These are phyloP conservation scores for Uronychia binucleata DNA, from an alignment of 73 alveolate species.

Conservation along the genomic window DNA sequence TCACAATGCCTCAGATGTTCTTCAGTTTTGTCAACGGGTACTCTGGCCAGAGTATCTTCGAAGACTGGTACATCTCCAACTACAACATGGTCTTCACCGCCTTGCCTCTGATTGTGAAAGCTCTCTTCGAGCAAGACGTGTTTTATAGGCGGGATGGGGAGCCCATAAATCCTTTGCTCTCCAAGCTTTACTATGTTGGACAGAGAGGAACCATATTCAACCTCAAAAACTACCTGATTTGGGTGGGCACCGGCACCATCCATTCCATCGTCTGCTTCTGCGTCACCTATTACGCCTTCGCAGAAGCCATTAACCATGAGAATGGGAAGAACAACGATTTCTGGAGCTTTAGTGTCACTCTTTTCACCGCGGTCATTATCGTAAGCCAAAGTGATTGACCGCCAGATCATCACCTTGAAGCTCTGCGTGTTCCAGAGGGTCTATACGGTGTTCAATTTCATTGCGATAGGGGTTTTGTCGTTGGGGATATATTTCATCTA, in stretches of 20 bases:
- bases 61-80: conserved; percentile 85
- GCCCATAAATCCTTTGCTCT: conserved; percentile 38
- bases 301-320: conserved; percentile 8
- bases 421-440: conserved; percentile 52
- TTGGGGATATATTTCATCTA: conserved; percentile 55
- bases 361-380: conserved; percentile 66
- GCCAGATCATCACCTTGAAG: conserved; percentile 58
- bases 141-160: conserved; percentile 54
- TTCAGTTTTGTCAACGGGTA: conserved; percentile 71
- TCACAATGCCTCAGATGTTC: conserved; percentile 85
- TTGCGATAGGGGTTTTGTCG: conserved; percentile 46
- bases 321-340: conserved; percentile 66
- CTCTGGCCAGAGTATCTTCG: conserved; percentile 65
- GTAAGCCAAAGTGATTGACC: conserved; percentile 18
- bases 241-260: conserved; percentile 59
- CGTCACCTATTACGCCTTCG: conserved; percentile 45
- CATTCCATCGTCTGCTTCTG: conserved; percentile 65
- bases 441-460: conserved; percentile 47
- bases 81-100: conserved; percentile 97
- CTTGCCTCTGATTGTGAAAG: conserved; percentile 87
- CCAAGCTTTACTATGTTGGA: conserved; percentile 73
- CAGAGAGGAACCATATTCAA: conserved; percentile 64
- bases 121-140: conserved; percentile 93
- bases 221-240: conserved; percentile 62
- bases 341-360: conserved; percentile 59